Conservation (phyloP, 352 stramenopile genomes). For the Pythium periplocum region DNA sequence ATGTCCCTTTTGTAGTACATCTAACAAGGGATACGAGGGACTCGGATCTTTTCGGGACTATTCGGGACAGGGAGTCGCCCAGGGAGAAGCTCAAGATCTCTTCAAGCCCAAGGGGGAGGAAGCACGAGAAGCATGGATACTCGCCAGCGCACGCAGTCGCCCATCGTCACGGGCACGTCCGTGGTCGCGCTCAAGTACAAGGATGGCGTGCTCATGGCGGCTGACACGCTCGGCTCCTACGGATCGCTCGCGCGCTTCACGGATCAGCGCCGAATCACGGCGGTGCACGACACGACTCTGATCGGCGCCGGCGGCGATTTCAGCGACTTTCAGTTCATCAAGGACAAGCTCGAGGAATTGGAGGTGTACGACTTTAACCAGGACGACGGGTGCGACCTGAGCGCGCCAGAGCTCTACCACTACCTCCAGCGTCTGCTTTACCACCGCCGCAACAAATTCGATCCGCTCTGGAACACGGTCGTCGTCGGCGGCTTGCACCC, state of each 20-base stretch:
- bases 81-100: conserved; percentile 20
- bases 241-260: conserved; percentile 97
- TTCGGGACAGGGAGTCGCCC: conserved; percentile 4
- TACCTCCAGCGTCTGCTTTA: conserved; percentile 98
- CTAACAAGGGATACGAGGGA: conserved; percentile 1
- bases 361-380: conserved; percentile 94
- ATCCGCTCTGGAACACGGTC: conserved; percentile 98
- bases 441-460: conserved; percentile 98
- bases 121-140: conserved; percentile 35
- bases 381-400: conserved; percentile 93
- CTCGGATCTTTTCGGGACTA: conserved; percentile 5
- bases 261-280: conserved; percentile 83
- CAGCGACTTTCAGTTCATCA: conserved; percentile 96
- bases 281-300: conserved; percentile 90
- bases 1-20: background rate
- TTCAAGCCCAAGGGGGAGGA: conserved; percentile 15
- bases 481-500: conserved; percentile 93
- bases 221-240: conserved; percentile 97
- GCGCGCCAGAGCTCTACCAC: conserved; percentile 93
- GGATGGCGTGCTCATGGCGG: conserved; percentile 95
- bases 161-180: conserved; percentile 97
- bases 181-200: conserved; percentile 96
- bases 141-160: conserved; percentile 84
- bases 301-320: conserved; percentile 96
- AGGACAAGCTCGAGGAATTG: conserved; percentile 92